phyloP scores from a whole-genome alignment of 495 filamentous ascomycete genomes.

The Aspergillus taichungensis region DNA sequence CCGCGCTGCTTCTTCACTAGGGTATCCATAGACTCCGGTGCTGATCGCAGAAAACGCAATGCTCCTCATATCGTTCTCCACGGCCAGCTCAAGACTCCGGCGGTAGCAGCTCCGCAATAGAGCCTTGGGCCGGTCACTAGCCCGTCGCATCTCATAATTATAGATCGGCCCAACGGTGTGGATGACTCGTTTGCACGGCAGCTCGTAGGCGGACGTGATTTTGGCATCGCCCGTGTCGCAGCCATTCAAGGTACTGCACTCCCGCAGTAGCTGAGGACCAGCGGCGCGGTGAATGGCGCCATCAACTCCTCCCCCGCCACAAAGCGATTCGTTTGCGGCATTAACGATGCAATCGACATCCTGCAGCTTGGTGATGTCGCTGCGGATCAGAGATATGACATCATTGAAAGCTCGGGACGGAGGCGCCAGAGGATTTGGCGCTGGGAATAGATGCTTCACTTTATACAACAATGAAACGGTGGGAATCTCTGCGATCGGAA shows the following conservation, averaged over 20 bases:
- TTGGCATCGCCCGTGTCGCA: constrained; percentile 76
- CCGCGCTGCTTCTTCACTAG: constrained; percentile 58
- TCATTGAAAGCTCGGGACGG: constrained; percentile 57
- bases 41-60: constrained; percentile 80
- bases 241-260: constrained; percentile 59
- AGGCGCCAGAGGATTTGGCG: constrained; percentile 11
- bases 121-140: constrained; percentile 31
- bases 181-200: constrained; percentile 73
- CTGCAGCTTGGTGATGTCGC: constrained; percentile 75
- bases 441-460: constrained; percentile 20
- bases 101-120: constrained; percentile 65
- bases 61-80: constrained; percentile 51
- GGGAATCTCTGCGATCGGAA: constrained; percentile 50
- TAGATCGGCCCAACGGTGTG: constrained; percentile 92
- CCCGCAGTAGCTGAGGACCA: constrained; percentile 56
- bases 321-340: constrained; percentile 72
- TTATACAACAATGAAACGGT: constrained; percentile 55
- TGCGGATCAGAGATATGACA: constrained; percentile 58
- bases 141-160: constrained; percentile 15
- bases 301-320: constrained; percentile 82
- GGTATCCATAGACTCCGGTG: constrained; percentile 88
- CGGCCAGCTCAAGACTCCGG: constrained; percentile 63
- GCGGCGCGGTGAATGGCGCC: constrained; percentile 82
- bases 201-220: constrained; percentile 66
- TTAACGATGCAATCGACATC: constrained; percentile 80